Conservation (phyloP, 2,329 filamentous ascomycete species). For the Cercospora sp. region DNA sequence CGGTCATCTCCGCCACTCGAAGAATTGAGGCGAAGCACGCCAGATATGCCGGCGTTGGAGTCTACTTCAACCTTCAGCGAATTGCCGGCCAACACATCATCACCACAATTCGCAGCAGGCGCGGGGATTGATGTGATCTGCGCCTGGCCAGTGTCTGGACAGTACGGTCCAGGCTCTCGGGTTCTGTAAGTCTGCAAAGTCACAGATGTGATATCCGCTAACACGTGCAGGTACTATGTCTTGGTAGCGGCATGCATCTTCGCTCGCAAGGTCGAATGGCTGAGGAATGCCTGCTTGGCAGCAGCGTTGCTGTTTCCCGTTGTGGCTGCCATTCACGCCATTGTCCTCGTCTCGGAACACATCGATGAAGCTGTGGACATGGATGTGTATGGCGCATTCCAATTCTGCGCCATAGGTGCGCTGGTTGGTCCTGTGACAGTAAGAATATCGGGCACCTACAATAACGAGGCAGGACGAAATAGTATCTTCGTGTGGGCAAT, state of each 20-base stretch:
- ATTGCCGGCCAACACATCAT: neutral
- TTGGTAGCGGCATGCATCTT: slow-evolving; percentile 64
- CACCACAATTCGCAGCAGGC: neutral
- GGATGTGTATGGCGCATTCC: slow-evolving; percentile 69
- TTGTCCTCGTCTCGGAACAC: slow-evolving; percentile 62
- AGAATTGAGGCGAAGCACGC: neutral
- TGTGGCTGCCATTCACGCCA: slow-evolving; percentile 63
- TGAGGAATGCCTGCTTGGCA: slow-evolving; percentile 63
- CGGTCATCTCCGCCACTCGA: neutral
- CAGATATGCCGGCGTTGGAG: slow-evolving; percentile 5
- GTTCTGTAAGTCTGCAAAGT: slow-evolving; percentile 45
- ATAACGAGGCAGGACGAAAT: slow-evolving; percentile 63
- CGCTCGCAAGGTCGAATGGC: slow-evolving; percentile 62
- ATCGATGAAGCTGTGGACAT: slow-evolving; percentile 66
- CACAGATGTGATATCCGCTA: neutral
- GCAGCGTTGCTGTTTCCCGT: slow-evolving; percentile 64
- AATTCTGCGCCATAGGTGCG: slow-evolving; percentile 66
- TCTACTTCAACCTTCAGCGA: neutral
- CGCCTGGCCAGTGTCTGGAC: slow-evolving; percentile 58
- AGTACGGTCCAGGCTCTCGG: slow-evolving; percentile 59
- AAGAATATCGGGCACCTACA: slow-evolving; percentile 63
- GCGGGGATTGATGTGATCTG: slow-evolving; percentile 50
- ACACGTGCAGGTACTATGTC: slow-evolving; percentile 52
- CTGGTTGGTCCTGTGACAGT: slow-evolving; percentile 65
- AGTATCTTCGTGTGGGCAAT: slow-evolving; percentile 67